Evolutionary conservation across 768 basidiomycete genomes (phyloP).

Genomic region (Symmetrospora coprosmae): DNA sequence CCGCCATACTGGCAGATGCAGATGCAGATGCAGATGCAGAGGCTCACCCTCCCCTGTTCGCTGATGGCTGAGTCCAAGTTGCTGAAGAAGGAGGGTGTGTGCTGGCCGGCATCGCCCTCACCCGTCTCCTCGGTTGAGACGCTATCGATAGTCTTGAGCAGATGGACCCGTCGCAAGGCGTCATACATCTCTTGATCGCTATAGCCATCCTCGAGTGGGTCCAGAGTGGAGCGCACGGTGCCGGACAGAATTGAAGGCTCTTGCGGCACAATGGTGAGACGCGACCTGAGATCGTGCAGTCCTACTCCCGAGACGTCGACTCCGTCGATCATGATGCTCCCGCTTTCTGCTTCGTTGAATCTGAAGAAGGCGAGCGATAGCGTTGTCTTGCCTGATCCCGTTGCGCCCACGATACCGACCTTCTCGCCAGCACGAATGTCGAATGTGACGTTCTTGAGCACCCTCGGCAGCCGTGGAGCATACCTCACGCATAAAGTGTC

Average conservation of each 20-base stretch:
- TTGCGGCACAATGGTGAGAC: slow-evolving; percentile 5
- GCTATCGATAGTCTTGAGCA: neutral
- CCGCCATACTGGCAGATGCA: too few species aligned
- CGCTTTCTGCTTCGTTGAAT: slow-evolving; percentile 38
- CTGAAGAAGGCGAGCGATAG: slow-evolving; percentile 40
- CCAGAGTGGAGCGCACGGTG: slow-evolving; percentile 21
- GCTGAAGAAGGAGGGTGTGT: neutral
- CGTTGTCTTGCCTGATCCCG: slow-evolving; percentile 31
- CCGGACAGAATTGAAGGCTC: slow-evolving; percentile 8
- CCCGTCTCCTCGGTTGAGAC: neutral
- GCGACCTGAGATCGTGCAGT: slow-evolving; percentile 40
- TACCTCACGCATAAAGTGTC: slow-evolving; percentile 34
- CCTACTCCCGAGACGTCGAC: slow-evolving; percentile 43
- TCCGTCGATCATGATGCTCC: slow-evolving; percentile 38
- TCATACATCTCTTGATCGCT: neutral
- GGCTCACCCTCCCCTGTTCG: slow-evolving; percentile 1
- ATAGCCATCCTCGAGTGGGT: neutral
- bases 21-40: too few species aligned
- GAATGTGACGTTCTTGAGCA: slow-evolving; percentile 38
- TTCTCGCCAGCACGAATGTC: slow-evolving; percentile 37
- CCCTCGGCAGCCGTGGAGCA: slow-evolving; percentile 35
- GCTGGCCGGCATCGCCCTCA: neutral
- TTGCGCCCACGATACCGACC: slow-evolving; percentile 25
- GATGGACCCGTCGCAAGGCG: neutral
- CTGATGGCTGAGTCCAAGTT: neutral